A percentile compares a stretch with the other conserved stretches of the same genome.
These are phyloP conservation scores for Nicotiana otophora DNA, from an alignment of 257 asterid species.

Conservation along the genomic window DNA sequence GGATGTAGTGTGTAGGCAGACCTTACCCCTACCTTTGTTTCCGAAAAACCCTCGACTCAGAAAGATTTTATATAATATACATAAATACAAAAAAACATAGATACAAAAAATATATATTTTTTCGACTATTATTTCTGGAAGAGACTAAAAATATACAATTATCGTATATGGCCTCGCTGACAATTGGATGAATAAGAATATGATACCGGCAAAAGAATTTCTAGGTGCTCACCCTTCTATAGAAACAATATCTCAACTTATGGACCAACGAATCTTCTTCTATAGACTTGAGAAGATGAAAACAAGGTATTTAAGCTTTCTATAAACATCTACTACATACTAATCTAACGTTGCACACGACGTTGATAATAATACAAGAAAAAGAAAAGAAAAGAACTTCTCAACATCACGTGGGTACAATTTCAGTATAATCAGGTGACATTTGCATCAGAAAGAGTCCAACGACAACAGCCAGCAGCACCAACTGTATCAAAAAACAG, in stretches of 20 bases:
- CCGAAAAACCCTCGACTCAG: no score
- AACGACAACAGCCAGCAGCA: constrained; percentile 31
- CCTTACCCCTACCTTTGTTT: no score
- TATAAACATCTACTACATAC: neutral
- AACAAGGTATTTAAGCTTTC: neutral
- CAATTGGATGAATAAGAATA: neutral
- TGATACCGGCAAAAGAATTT: neutral
- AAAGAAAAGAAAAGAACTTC: neutral
- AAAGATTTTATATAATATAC: no score
- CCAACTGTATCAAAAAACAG: constrained; percentile 48
- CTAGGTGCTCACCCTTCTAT: neutral
- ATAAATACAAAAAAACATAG: no score
- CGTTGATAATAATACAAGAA: neutral
- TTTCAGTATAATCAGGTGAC: constrained; percentile 30
- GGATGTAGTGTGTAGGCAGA: no score
- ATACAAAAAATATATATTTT: no score
- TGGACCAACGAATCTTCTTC: neutral
- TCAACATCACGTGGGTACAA: constrained; percentile 64
- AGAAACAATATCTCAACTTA: neutral
- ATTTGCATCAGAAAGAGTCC: constrained; percentile 29
- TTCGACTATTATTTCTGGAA: no score
- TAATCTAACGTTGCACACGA: neutral
- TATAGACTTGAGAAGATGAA: neutral
- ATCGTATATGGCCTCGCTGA: neutral
- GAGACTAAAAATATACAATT: no score